Evolutionary conservation across 352 stramenopile species (phyloP).

Genomic region (Blastocystis sp.): DNA sequence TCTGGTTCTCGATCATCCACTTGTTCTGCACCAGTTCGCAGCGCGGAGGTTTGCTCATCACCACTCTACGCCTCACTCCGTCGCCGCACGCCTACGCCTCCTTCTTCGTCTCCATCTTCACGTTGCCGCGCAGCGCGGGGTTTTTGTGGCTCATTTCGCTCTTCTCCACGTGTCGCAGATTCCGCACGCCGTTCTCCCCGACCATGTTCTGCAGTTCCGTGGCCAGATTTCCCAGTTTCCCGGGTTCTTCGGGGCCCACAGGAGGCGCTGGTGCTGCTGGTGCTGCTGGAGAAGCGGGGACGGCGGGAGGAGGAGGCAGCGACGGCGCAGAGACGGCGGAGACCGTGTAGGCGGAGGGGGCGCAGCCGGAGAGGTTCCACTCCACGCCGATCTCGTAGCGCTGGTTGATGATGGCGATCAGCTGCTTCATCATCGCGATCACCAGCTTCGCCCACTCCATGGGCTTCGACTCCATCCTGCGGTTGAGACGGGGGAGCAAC

Average conservation of each 20-base stretch:
- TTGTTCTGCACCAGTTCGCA: constrained; percentile 84
- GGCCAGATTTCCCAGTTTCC: not conserved
- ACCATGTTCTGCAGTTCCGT: not conserved
- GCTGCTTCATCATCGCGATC: constrained; percentile 7
- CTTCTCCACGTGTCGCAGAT: constrained; percentile 41
- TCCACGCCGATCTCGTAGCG: not conserved
- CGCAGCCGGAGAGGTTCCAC: not conserved
- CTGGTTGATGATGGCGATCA: not conserved
- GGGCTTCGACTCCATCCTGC: not conserved
- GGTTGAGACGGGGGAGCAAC: not conserved
- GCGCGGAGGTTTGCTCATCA: not conserved
- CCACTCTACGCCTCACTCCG: not conserved
- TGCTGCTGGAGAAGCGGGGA: not conserved
- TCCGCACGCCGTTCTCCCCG: not conserved
- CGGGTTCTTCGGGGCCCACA: not conserved
- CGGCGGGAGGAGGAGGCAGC: not conserved
- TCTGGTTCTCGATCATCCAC: constrained; percentile 93
- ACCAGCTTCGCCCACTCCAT: not conserved
- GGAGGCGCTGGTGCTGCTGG: too few relatives aligned
- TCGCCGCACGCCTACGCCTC: not conserved
- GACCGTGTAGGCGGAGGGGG: not conserved
- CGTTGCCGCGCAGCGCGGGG: constrained; percentile 14
- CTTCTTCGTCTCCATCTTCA: constrained; percentile 59
- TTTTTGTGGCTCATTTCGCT: constrained; percentile 49
- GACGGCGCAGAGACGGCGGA: not conserved